Evolutionary conservation across 1,284 basidiomycete genomes (phyloP).

Genomic region (Microbotryomycetes sp.): DNA sequence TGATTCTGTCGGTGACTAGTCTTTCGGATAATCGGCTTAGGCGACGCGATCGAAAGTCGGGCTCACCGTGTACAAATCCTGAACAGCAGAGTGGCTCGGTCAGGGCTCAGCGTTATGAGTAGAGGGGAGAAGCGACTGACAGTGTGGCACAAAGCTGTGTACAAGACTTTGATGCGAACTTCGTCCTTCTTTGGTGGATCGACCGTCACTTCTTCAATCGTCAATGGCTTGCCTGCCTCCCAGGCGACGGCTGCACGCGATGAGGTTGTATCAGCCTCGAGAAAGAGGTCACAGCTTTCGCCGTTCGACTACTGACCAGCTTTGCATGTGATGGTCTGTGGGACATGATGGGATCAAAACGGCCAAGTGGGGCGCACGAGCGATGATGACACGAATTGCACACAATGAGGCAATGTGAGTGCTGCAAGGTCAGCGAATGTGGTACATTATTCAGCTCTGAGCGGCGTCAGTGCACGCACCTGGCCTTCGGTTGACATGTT

Average conservation of each 20-base stretch:
- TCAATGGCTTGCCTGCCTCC: slow-evolving; percentile 74
- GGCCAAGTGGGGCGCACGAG: not conserved
- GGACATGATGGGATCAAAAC: not conserved
- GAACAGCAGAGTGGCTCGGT: not conserved
- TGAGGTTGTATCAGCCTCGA: no score
- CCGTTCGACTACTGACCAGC: slow-evolving; percentile 23
- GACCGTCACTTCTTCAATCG: slow-evolving; percentile 87
- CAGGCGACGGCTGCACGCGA: slow-evolving; percentile 81
- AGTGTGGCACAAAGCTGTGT: slow-evolving; percentile 95
- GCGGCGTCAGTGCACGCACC: slow-evolving; percentile 16
- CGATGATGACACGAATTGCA: not conserved
- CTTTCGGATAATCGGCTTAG: not conserved
- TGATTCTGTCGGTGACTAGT: no score
- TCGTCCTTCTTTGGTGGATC: slow-evolving; percentile 83
- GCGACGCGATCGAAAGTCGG: not conserved
- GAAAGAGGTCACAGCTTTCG: no score
- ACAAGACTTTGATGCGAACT: slow-evolving; percentile 85
- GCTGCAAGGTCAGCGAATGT: not conserved
- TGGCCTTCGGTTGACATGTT: slow-evolving; percentile 40
- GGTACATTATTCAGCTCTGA: not conserved
- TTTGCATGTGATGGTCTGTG: slow-evolving; percentile 73
- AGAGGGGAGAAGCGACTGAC: slow-evolving; percentile 36
- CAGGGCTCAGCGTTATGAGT: not conserved
- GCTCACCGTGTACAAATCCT: slow-evolving; percentile 33
- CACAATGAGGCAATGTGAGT: not conserved